Evolutionary conservation across 352 stramenopile genomes (phyloP).

Genomic region (Phytophthora rubi): DNA sequence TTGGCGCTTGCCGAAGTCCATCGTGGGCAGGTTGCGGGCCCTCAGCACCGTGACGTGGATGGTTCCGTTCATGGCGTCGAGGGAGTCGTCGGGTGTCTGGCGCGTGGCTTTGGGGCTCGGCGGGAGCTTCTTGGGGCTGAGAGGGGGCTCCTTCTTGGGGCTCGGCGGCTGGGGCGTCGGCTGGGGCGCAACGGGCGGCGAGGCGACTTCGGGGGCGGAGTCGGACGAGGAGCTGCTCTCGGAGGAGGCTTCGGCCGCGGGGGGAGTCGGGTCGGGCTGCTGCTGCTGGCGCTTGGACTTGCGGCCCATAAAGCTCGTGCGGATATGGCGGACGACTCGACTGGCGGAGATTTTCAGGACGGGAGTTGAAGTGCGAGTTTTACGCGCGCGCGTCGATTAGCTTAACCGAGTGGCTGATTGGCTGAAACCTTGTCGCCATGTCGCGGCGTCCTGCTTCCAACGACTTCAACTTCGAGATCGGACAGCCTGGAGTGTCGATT

Average conservation of each 20-base stretch:
- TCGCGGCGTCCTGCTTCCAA: not conserved
- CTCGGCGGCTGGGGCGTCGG: slow-evolving; percentile 26
- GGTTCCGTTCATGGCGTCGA: slow-evolving; percentile 56
- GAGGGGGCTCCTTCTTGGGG: slow-evolving; percentile 11
- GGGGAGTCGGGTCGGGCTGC: slow-evolving; percentile 9
- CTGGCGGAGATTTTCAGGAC: slow-evolving; percentile 32
- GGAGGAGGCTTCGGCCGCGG: slow-evolving; percentile 10
- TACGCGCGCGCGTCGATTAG: slow-evolving; percentile 8
- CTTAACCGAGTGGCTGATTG: not conserved
- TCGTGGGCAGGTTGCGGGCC: slow-evolving; percentile 64
- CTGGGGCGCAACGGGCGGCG: slow-evolving; percentile 15
- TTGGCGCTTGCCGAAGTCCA: slow-evolving; percentile 86
- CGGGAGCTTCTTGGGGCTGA: slow-evolving; percentile 13
- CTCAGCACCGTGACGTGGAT: slow-evolving; percentile 79
- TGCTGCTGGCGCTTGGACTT: slow-evolving; percentile 38
- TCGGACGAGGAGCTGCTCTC: slow-evolving; percentile 31
- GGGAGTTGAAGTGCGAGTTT: slow-evolving; percentile 8
- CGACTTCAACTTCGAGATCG: not conserved
- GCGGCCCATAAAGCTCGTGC: slow-evolving; percentile 39
- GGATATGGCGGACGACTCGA: slow-evolving; percentile 30
- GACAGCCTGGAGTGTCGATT: too few species aligned
- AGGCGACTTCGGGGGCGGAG: slow-evolving; percentile 21
- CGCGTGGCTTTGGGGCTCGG: slow-evolving; percentile 5
- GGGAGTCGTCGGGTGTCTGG: too few species aligned
- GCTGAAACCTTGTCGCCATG: not conserved